A percentile compares a stretch with the other conserved stretches of the same genome.
phyloP scores from a whole-genome alignment of 192 early-diverging fungal genomes.

The Polychytrium aggregatum region DNA sequence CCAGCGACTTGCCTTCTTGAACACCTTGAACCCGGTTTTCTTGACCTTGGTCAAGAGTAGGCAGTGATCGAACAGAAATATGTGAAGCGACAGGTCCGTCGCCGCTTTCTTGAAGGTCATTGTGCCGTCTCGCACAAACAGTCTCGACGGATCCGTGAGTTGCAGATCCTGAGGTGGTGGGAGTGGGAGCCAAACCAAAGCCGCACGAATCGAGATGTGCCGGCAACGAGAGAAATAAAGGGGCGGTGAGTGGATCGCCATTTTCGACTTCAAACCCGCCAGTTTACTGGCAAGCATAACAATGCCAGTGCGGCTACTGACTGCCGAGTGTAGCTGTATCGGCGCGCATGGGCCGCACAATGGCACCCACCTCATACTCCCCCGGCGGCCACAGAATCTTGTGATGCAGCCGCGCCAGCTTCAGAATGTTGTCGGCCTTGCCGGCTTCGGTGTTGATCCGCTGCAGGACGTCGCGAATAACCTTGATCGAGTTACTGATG shows the following conservation, averaged over 20 bases:
- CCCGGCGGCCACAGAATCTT: constrained; percentile 33
- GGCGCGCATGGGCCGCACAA: no score
- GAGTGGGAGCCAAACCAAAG: background rate
- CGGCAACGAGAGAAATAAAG: no score
- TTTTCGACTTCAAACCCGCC: no score
- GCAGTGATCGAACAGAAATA: constrained; percentile 78
- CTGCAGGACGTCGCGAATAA: constrained; percentile 60
- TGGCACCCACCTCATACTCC: no score
- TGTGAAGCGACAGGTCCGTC: constrained; percentile 55
- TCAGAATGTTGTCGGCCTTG: constrained; percentile 76
- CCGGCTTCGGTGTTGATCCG: constrained; percentile 82
- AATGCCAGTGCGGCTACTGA: no score
- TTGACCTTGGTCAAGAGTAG: constrained; percentile 26
- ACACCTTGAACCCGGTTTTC: constrained; percentile 40
- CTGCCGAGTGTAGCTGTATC: no score
- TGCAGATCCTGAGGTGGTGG: constrained; percentile 48
- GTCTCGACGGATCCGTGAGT: constrained; percentile 55
- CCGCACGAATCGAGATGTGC: no score
- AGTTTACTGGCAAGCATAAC: no score
- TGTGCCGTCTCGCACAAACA: constrained; percentile 68
- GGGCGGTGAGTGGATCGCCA: no score
- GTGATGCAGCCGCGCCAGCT: constrained; percentile 62
- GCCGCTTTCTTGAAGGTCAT: constrained; percentile 48
- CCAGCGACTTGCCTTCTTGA: constrained; percentile 32
- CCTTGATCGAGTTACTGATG: constrained; percentile 60